Evolutionary conservation across 345 rosid species (phyloP).

Genomic region (Combretum micranthum): DNA sequence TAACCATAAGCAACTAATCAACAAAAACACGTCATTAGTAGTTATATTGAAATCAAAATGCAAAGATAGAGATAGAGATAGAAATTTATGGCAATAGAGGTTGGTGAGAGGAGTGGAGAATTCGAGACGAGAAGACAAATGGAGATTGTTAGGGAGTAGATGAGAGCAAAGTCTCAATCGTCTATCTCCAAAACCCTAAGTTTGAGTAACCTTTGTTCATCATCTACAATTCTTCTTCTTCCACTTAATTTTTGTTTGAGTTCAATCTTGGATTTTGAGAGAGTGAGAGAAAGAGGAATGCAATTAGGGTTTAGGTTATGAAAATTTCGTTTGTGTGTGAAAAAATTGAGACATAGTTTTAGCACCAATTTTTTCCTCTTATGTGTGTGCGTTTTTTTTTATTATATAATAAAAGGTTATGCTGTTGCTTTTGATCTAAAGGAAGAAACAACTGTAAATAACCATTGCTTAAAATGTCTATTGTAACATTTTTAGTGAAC

Average conservation of each 20-base stretch:
- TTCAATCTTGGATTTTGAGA: too few relatives aligned
- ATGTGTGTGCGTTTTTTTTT: too few relatives aligned
- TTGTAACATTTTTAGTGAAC: too few relatives aligned
- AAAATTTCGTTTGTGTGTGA: too few relatives aligned
- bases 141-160: conserved; percentile 52
- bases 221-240: not conserved
- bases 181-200: conserved; percentile 50
- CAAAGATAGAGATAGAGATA: not conserved
- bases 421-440: too few relatives aligned
- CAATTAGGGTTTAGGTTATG: too few relatives aligned
- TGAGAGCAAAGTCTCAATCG: conserved; percentile 34
- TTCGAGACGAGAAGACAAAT: conserved; percentile 82
- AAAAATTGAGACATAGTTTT: too few relatives aligned
- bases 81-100: conserved; percentile 72
- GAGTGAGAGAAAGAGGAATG: too few relatives aligned
- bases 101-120: conserved; percentile 93
- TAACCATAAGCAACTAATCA: conserved; percentile 82
- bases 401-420: too few relatives aligned
- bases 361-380: too few relatives aligned
- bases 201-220: conserved; percentile 14
- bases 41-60: not conserved
- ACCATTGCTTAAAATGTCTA: too few relatives aligned
- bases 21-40: not conserved
- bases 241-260: conserved; percentile 15
- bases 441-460: too few relatives aligned